A percentile compares a stretch with the other conserved stretches of the same genome.
These are phyloP conservation scores for Gigaspora rosea DNA, from an alignment of 192 early-diverging fungal genomes.

Conservation along the genomic window DNA sequence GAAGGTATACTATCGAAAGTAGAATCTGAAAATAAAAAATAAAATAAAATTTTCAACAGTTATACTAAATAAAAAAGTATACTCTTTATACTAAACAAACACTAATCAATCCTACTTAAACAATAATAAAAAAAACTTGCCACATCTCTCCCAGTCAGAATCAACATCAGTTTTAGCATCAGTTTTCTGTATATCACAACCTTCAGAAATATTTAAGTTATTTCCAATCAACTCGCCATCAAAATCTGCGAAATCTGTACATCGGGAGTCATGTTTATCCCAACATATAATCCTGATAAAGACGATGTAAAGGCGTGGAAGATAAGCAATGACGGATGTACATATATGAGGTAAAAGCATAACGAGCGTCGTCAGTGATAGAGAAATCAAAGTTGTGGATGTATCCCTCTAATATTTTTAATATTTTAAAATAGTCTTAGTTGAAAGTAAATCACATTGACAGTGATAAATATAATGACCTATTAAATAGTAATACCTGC, in stretches of 20 bases:
- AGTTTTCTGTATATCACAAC: neutral
- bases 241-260: neutral
- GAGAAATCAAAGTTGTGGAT: slow-evolving; percentile 23
- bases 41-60: no score
- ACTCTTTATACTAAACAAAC: no score
- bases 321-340: slow-evolving; percentile 21
- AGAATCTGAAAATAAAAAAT: neutral
- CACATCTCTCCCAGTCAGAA: neutral
- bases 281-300: slow-evolving; percentile 25
- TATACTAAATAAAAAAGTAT: no score
- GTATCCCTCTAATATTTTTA: slow-evolving; percentile 11
- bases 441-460: neutral
- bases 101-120: no score
- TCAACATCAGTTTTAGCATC: neutral
- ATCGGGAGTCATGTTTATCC: slow-evolving; percentile 15
- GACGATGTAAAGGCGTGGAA: slow-evolving; percentile 11
- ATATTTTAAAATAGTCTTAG: neutral
- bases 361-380: slow-evolving; percentile 21
- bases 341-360: slow-evolving; percentile 31
- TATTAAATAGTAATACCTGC: neutral
- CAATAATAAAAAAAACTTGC: neutral
- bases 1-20: slow-evolving; percentile 27
- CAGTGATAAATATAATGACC: neutral
- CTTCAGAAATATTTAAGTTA: neutral
- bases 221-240: slow-evolving; percentile 4